Base-by-base conservation (phyloP, 2,329 filamentous ascomycete genomes). In the Botrytis galanthina region DNA sequence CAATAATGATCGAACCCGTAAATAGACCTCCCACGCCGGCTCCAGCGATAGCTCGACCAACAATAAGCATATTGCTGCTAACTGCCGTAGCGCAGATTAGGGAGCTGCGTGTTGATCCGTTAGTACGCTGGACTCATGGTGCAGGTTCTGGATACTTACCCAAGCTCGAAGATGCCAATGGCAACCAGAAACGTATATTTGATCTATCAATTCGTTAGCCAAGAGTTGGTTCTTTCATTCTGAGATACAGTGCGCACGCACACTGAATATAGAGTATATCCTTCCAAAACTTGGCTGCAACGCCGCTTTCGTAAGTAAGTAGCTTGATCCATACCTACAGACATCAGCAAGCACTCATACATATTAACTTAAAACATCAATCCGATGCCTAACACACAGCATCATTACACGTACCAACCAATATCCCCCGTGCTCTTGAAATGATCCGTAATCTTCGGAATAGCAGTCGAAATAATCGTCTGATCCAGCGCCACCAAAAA, bases 391-490 rank as follows among this genome's bases (percentile, higher is more conserved):
- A 32, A 60, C 32, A 60, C 54, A 35, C 57, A 60, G 22, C 18
- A 32, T 12, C 32, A 35, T 26, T 39, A 81, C 81, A 73, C 80
- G 81, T 2, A 85, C 84, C 84, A 86, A 54, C 83, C 84, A 29
- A 86, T 82, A 74, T 85, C 84, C 20, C 81, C 78, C 0, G 84
- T 78, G 60, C 82, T 80, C 42, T 83, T 79, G 75, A 83, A 81
- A 35, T 82, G 76, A 75, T 82, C 79, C 1, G 82, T 82, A 71
- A 83, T 83, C 63, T 82, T 80, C 10, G 82, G 82, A 67, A 83
- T 82, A 32, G 82, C 82, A 3, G 81, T 83, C 3, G 81, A 80
- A 72, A 81, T 81, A 71, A 81, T 81, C 5, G 80, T 81, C 74
- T 80, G 79, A 74, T 82, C 80, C 46, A 78, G 46, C 20, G 78